phyloP scores from a whole-genome alignment of 176 grass and related monocot species.

The Eleusine indica region DNA sequence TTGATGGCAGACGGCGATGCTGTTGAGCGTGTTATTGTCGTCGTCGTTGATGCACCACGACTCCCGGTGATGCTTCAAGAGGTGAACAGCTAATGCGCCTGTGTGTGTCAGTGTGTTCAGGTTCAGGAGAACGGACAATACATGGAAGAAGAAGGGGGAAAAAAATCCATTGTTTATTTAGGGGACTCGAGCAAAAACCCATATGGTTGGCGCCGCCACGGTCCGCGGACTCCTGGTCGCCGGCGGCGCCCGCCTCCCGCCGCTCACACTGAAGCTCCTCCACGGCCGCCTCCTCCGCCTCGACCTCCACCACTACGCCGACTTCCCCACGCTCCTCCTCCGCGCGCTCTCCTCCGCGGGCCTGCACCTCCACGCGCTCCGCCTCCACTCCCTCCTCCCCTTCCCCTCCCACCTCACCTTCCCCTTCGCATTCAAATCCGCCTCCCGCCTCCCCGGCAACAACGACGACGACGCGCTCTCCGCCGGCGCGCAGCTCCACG shows the following conservation, averaged over 20 bases:
- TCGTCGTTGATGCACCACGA: too few relatives aligned
- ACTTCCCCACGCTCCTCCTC: constrained; percentile 29
- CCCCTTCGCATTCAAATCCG: constrained; percentile 58
- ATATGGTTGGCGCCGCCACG: constrained; percentile 15
- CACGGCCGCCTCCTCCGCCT: constrained; percentile 59
- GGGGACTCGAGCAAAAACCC: too few relatives aligned
- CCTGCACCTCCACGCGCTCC: constrained; percentile 50
- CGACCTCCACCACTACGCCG: constrained; percentile 38
- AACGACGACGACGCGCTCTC: neutral
- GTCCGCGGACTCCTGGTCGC: constrained; percentile 24
- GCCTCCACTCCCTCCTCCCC: constrained; percentile 35
- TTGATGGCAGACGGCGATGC: too few relatives aligned
- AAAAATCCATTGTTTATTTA: too few relatives aligned
- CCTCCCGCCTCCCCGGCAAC: constrained; percentile 45
- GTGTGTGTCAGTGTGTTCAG: too few relatives aligned
- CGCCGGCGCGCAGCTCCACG: constrained; percentile 51
- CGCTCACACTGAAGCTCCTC: constrained; percentile 45
- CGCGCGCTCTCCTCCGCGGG: constrained; percentile 45
- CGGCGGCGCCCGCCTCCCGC: neutral
- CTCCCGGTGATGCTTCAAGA: too few relatives aligned
- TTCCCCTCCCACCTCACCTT: constrained; percentile 57
- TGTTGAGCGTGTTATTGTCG: too few relatives aligned
- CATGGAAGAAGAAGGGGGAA: too few relatives aligned
- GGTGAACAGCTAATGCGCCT: too few relatives aligned
- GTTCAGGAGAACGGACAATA: too few relatives aligned